Conservation (phyloP, 116 monocot species). For the Cymodocea nodosa region DNA sequence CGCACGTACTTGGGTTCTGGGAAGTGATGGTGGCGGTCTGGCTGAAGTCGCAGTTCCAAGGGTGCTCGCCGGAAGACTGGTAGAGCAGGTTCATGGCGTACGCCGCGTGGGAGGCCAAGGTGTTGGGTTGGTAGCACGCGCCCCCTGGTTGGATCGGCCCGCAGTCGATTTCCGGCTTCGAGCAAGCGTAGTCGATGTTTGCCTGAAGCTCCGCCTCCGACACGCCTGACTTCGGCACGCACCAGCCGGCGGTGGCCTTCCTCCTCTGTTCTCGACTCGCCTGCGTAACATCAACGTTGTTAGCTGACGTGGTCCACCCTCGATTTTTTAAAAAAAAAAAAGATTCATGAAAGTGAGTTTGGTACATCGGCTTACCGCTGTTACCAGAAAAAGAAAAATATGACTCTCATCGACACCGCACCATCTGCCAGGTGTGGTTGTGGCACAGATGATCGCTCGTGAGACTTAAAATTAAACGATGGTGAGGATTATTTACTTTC, state of each 20-base stretch:
- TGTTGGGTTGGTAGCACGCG: slow-evolving; percentile 40
- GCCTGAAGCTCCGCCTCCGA: slow-evolving; percentile 32
- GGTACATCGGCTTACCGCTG: too few species aligned
- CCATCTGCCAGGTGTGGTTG: too few species aligned
- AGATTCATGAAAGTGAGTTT: too few species aligned
- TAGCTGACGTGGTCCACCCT: too few species aligned
- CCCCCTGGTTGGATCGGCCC: slow-evolving; percentile 25
- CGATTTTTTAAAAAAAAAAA: too few species aligned
- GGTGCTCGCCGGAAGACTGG: slow-evolving; percentile 23
- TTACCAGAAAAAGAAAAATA: too few species aligned
- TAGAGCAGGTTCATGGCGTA: slow-evolving; percentile 49
- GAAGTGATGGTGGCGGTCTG: slow-evolving; percentile 31
- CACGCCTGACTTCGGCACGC: slow-evolving; percentile 37
- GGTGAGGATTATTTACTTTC: too few species aligned
- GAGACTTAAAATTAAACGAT: too few species aligned
- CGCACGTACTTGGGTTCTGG: slow-evolving; percentile 39
- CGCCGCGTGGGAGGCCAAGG: slow-evolving; percentile 31
- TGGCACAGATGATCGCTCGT: too few species aligned
- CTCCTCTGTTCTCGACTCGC: neutral
- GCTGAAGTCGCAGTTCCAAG: slow-evolving; percentile 32
- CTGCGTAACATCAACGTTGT: neutral
- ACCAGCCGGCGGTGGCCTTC: slow-evolving; percentile 21
- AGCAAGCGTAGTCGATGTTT: slow-evolving; percentile 45
- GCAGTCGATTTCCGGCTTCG: slow-evolving; percentile 41
- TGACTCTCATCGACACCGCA: too few species aligned